phyloP scores from a whole-genome alignment of 768 basidiomycete species.

The Flagelloscypha sp. region DNA sequence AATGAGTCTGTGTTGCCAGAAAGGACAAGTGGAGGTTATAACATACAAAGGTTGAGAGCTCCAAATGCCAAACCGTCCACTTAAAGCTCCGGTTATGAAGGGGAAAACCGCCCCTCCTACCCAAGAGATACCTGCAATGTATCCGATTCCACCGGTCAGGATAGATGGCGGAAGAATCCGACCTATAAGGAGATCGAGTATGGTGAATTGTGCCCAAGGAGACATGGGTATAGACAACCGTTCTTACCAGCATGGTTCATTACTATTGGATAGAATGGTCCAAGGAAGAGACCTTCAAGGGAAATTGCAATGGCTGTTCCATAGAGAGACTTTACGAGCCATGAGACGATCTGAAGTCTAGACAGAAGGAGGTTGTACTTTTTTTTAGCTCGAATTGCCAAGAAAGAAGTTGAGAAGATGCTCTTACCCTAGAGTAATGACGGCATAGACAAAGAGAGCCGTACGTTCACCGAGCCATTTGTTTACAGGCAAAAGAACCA shows the following conservation, averaged over 20 bases:
- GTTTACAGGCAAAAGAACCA: slow-evolving; percentile 21
- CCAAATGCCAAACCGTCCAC: slow-evolving; percentile 29
- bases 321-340: slow-evolving; percentile 28
- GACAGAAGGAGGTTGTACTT: background rate
- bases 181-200: too few relatives aligned
- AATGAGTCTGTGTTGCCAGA: background rate
- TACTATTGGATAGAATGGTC: slow-evolving; percentile 29
- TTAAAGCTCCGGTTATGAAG: slow-evolving; percentile 23
- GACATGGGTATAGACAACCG: too few relatives aligned
- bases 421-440: slow-evolving; percentile 28
- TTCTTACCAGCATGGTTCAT: slow-evolving; percentile 18
- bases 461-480: slow-evolving; percentile 27
- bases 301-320: slow-evolving; percentile 29
- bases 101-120: slow-evolving; percentile 19
- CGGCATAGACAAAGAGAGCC: slow-evolving; percentile 27
- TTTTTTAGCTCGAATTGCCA: too few relatives aligned
- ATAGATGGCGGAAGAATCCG: slow-evolving; percentile 11
- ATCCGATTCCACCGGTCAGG: slow-evolving; percentile 7
- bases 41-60: slow-evolving; percentile 37
- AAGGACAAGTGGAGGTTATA: slow-evolving; percentile 3
- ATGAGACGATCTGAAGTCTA: slow-evolving; percentile 28
- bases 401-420: background rate
- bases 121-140: slow-evolving; percentile 17
- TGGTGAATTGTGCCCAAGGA: too few relatives aligned
- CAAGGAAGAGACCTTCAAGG: slow-evolving; percentile 30